These are phyloP conservation scores for Linnemannia hyalina DNA, from an alignment of 192 early-diverging fungal genomes.

Conservation along the genomic window DNA sequence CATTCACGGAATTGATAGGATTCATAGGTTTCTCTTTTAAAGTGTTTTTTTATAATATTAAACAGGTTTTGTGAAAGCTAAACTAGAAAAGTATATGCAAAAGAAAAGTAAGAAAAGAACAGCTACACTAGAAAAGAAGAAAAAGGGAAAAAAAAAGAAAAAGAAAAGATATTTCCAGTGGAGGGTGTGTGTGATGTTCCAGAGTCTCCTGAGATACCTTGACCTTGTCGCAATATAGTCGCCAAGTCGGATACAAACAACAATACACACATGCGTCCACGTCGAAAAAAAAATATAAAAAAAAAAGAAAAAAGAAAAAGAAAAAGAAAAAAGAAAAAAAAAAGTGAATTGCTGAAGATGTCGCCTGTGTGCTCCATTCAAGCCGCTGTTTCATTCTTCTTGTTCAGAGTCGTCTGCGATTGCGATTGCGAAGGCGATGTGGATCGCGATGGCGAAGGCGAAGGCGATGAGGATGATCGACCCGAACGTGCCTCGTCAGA, in stretches of 20 bases:
- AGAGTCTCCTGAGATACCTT: not conserved
- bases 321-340: not conserved
- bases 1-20: not conserved
- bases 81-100: not conserved
- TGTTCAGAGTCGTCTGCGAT: conserved; percentile 25
- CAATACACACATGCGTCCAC: not conserved
- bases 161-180: not conserved
- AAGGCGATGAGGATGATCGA: conserved; percentile 3
- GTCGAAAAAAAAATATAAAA: conserved; percentile 8
- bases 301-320: conserved; percentile 18
- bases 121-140: conserved; percentile 12
- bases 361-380: conserved; percentile 37
- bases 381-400: not conserved
- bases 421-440: conserved; percentile 8
- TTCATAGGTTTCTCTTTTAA: not conserved
- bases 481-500: conserved; percentile 31
- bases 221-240: not conserved
- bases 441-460: conserved; percentile 11
- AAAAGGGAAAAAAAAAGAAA: not conserved
- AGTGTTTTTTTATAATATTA: conserved; percentile 2
- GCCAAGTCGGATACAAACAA: not conserved
- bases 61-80: not conserved
- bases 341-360: conserved; percentile 17
- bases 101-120: not conserved
- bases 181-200: not conserved